Evolutionary conservation across 495 filamentous ascomycete species (phyloP).

Genomic region (Cladorrhinum samala): DNA sequence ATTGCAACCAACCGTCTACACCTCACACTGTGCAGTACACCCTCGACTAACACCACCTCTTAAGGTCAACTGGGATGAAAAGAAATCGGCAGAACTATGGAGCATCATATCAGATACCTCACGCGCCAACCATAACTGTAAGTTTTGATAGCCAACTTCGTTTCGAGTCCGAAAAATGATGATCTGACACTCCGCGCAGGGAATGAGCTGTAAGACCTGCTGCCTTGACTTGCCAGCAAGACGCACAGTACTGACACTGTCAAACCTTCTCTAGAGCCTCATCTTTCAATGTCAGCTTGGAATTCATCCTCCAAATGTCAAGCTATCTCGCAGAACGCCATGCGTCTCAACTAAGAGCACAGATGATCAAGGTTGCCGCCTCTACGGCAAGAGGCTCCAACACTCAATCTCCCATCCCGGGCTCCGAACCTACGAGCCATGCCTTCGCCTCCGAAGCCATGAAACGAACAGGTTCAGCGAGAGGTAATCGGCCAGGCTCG

Average conservation of each 20-base stretch:
- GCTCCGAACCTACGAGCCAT: slow-evolving; percentile 38
- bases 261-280: slow-evolving; percentile 31
- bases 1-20: slow-evolving; percentile 16
- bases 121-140: slow-evolving; percentile 70
- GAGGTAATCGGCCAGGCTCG: slow-evolving; percentile 53
- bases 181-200: slow-evolving; percentile 49
- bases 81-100: slow-evolving; percentile 87
- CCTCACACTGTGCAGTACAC: slow-evolving; percentile 11
- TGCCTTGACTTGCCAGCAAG: neutral
- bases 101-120: slow-evolving; percentile 75
- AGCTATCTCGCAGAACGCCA: slow-evolving; percentile 94
- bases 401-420: slow-evolving; percentile 47
- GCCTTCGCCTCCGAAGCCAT: slow-evolving; percentile 48
- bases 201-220: slow-evolving; percentile 63
- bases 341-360: slow-evolving; percentile 77
- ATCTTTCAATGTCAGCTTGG: slow-evolving; percentile 60
- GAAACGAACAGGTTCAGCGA: slow-evolving; percentile 52
- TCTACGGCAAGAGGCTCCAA: slow-evolving; percentile 37
- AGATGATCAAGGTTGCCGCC: slow-evolving; percentile 69
- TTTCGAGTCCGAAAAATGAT: slow-evolving; percentile 13
- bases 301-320: slow-evolving; percentile 89
- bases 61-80: slow-evolving; percentile 55
- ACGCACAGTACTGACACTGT: slow-evolving; percentile 17
- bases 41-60: slow-evolving; percentile 5
- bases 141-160: slow-evolving; percentile 31